Base-by-base conservation (phyloP, 805 yeast genomes). In the Spathaspora passalidarum region DNA sequence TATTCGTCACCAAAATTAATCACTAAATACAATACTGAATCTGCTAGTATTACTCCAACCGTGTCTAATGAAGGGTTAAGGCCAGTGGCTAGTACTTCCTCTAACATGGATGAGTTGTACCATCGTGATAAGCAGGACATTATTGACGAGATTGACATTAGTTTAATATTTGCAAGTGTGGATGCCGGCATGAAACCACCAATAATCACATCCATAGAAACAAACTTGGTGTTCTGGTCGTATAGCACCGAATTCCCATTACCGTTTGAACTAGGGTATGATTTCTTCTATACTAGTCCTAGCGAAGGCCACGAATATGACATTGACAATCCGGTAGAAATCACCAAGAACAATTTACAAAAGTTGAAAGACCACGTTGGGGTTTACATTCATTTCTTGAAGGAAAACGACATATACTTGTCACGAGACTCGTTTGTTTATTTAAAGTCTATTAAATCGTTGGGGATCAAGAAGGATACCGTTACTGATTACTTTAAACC, bases 381-480 rank as follows among this genome's bases (percentile, higher is more conserved):
- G 32, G 56, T 60, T 35, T 69, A 65, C 49, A 63, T 68, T 35
- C 52, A 58, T 2, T 72, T 69, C 43, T 54, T 72, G 48, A 65
- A 65, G 41, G 62, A 63, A 4, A 67, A 66, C 35, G 56, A 66
- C 39, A 60, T 65, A 1, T 54, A 50, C 18, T 53, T 72, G 2
- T 62, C 73, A 0, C 68, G 60, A 42, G 57, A 59, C 25, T 57
- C 72, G 1, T 67, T 52, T 44, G 59, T 70, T 17, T 69, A 67
- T 50, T 54, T 72, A 44, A 69, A 66, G 47, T 63, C 76, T 2
- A 59, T 72, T 37, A 68, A 63, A 47, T 51, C 67, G 2, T 54
- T 72, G 46, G 68, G 70, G 1, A 56, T 69, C 18, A 72, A 71
- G 54, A 69, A 68, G 41, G 76, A 72, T 49, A 66, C 69, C 1